These are phyloP conservation scores for Aspergillus brasiliensis DNA, from an alignment of 2,329 filamentous ascomycete genomes.

Conservation along the genomic window DNA sequence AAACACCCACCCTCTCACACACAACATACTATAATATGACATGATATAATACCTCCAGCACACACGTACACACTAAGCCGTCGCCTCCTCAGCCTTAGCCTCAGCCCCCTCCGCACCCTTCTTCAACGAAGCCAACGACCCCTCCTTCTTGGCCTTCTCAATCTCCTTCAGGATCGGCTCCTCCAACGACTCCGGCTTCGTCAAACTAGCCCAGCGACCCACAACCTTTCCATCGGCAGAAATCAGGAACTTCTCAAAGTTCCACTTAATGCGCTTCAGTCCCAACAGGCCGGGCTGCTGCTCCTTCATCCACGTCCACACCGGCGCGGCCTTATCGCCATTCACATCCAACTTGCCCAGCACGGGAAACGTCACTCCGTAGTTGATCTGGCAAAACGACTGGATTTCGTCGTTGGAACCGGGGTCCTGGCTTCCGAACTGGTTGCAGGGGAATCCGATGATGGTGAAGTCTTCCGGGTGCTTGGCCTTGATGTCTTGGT, in stretches of 20 bases:
- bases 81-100: slow-evolving; percentile 24
- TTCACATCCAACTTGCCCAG: slow-evolving; percentile 94
- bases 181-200: slow-evolving; percentile 82
- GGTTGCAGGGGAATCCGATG: slow-evolving; percentile 97
- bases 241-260: slow-evolving; percentile 98
- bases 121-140: slow-evolving; percentile 28
- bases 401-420: slow-evolving; percentile 80
- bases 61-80: slow-evolving; percentile 18
- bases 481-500: slow-evolving; percentile 71
- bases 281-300: slow-evolving; percentile 81
- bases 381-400: slow-evolving; percentile 87
- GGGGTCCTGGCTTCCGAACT: slow-evolving; percentile 90
- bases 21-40: slow-evolving; percentile 4
- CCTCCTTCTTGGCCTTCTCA: slow-evolving; percentile 53
- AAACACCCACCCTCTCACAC: slow-evolving; percentile 1
- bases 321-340: slow-evolving; percentile 74
- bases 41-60: slow-evolving; percentile 2
- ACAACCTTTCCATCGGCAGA: slow-evolving; percentile 83
- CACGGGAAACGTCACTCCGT: slow-evolving; percentile 89
- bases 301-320: slow-evolving; percentile 74
- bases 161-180: slow-evolving; percentile 74
- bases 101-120: slow-evolving; percentile 16
- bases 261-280: slow-evolving; percentile 94
- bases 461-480: slow-evolving; percentile 79
- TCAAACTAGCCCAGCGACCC: slow-evolving; percentile 81